Evolutionary conservation across 192 early-diverging fungal species (phyloP), one percentile per base, ranked within the genome.

Genomic region (Thamnidium elegans): DNA sequence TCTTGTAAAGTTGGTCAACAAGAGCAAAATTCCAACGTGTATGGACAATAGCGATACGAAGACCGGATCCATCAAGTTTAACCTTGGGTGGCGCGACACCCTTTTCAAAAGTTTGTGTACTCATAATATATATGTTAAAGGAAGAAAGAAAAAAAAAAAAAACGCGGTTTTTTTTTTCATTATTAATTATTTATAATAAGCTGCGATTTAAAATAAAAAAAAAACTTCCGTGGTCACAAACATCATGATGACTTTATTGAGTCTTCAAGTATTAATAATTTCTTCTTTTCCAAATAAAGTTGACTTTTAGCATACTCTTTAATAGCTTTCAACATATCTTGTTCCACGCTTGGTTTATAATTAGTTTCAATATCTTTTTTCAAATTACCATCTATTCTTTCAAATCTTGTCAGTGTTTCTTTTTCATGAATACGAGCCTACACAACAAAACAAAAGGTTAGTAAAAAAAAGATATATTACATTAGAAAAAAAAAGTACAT

Each of bases 21-120:
- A 99, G 86, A 50, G 82, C 70, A 17, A 73, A 58, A 79, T 99
- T 99, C 96, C 97, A 99, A 54, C 95, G 90, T 14, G 96, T 92
- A 71, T 93, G 95, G 45, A 98, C 90, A 46, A 93, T 89, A 50
- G 91, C 82, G 30, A 93, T 71, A 58, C 84, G 85, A 32, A 92
- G 81, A 7, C 36, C 46, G 15, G 80, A 82, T 45, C 90, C 91
- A 51, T 93, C 87, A 14, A 90, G 77, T 55, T 65, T 63, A 23
- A 71, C 65, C 13, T 59, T 52, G 7, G 87, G 65, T 21, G 80
- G 75, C 63, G 86, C 80, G 54, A 91, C 84, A 52, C 91, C 91
- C 73, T 93, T 91, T 74, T 82, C 79, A 68, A 91, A 91, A 31
- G 68, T 70, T 39, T 63, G 23, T 64, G 62, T 50, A 50, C 54